These are phyloP conservation scores for Tylopilus vinaceipallidus DNA, from an alignment of 768 basidiomycete species.

Conservation along the genomic window DNA sequence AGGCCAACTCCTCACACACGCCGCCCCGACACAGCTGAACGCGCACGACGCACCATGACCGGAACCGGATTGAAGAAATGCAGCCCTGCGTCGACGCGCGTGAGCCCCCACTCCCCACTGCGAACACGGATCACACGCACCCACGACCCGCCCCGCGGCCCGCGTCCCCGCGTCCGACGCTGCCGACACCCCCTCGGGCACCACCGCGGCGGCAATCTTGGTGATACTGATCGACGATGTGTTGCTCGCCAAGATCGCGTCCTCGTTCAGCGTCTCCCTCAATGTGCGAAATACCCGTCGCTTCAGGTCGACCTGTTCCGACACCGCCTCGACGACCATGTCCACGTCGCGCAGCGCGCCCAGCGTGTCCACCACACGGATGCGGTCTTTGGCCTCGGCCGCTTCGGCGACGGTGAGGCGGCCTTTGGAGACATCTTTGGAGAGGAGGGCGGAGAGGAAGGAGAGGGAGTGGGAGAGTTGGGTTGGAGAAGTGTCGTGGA, in stretches of 20 bases:
- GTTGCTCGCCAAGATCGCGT: constrained; percentile 85
- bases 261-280: constrained; percentile 61
- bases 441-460: constrained; percentile 77
- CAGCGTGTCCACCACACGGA: constrained; percentile 61
- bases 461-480: constrained; percentile 74
- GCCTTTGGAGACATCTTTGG: constrained; percentile 88
- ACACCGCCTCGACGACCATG: constrained; percentile 92
- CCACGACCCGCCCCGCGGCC: constrained; percentile 76
- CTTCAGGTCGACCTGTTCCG: constrained; percentile 81
- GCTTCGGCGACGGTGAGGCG: constrained; percentile 67
- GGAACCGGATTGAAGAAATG: constrained; percentile 98
- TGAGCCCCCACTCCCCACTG: not conserved
- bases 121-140: constrained; percentile 37
- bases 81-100: constrained; percentile 47
- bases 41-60: constrained; percentile 77
- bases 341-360: constrained; percentile 74
- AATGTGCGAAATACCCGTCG: constrained; percentile 71
- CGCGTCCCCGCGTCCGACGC: constrained; percentile 62
- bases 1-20: not conserved
- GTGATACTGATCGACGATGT: constrained; percentile 95
- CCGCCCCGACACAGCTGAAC: not conserved
- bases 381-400: constrained; percentile 65
- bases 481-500: constrained; percentile 76
- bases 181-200: constrained; percentile 55
- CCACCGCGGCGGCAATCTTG: constrained; percentile 82